Base-by-base conservation (phyloP, 2,329 filamentous ascomycete species). In the Ophiostoma ulmi region DNA sequence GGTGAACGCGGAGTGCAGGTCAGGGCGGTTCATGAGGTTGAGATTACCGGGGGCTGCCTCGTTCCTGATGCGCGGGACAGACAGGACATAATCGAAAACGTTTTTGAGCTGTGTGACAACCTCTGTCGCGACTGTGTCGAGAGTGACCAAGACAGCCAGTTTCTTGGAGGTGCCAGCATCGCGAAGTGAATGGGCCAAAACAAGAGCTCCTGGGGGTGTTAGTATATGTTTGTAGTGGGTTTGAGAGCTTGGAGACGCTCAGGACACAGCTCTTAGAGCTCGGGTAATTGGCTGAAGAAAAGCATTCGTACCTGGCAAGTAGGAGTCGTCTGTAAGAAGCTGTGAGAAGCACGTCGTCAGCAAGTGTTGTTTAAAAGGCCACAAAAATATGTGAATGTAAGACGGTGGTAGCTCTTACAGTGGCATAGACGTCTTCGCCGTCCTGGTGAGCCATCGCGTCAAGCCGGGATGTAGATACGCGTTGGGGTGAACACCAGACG, bases 1-100 rank as follows among this genome's bases (percentile, higher is more conserved):
- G 75, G 95, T 98, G 78, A 98, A 98, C 73, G 94, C 91, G 38
- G 93, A 94, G 77, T 94, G 89, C 68, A 99, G 85, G 77, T 99
- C 95, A 73, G 89, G 87, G 69, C 95, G 91, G 78, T 93, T 89
- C 94, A 99, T 97, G 70, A 98, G 86, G 79, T 90, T 89, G 71
- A 99, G 87, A 77, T 98, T 98, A 71, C 88, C 88, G 3, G 92
- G 91, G 35, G 73, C 58, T 63, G 86, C 87, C 72, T 87, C 84
- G 79, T 94, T 98, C 74, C 86, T 87, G 77, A 97, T 89, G 73
- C 90, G 88, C 70, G 90, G 86, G 70, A 98, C 92, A 41, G 94
- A 90, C 73, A 98, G 90, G 72, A 98, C 84, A 78, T 94, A 90
- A 82, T 99, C 91, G 82, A 93, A 99, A 67, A 97, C 84, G 68